A percentile compares a stretch with the other conserved stretches of the same genome.
phyloP scores from a whole-genome alignment of 1,284 basidiomycete genomes.

The Phellinidium pouzarii region DNA sequence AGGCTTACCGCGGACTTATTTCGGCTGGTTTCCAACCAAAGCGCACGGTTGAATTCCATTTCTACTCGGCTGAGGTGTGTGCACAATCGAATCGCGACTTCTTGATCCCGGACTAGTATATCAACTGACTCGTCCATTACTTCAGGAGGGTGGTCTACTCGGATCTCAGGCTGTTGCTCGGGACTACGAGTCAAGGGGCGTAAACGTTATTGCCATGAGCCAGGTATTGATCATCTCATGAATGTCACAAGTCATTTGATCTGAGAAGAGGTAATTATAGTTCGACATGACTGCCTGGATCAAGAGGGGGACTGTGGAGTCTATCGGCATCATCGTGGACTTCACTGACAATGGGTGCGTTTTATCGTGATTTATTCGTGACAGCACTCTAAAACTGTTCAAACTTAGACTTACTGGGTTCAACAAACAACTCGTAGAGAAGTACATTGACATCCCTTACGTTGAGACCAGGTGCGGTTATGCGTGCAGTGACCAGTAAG shows the following conservation, averaged over 20 bases:
- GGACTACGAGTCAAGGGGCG: conserved; percentile 58
- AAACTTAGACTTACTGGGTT: conserved; percentile 65
- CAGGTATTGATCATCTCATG: conserved; percentile 43
- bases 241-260: conserved; percentile 8
- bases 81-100: background rate
- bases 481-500: conserved; percentile 88
- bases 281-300: conserved; percentile 98
- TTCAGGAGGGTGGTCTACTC: conserved; percentile 86
- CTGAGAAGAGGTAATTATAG: conserved; percentile 32
- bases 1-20: conserved; percentile 81
- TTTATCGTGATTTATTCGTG: conserved; percentile 6
- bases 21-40: conserved; percentile 72
- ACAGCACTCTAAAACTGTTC: conserved; percentile 17
- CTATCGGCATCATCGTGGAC: conserved; percentile 88
- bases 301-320: conserved; percentile 80
- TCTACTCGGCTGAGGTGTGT: conserved; percentile 84
- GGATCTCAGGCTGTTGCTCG: conserved; percentile 89
- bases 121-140: conserved; percentile 8
- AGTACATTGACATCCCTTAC: conserved; percentile 76
- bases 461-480: conserved; percentile 87
- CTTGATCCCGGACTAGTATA: too few species aligned
- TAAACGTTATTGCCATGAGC: conserved; percentile 83
- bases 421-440: conserved; percentile 69
- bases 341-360: conserved; percentile 64
- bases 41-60: conserved; percentile 88